Evolutionary conservation across 2,329 filamentous ascomycete species (phyloP).

Genomic region (Phyllosticta citrichinensis): DNA sequence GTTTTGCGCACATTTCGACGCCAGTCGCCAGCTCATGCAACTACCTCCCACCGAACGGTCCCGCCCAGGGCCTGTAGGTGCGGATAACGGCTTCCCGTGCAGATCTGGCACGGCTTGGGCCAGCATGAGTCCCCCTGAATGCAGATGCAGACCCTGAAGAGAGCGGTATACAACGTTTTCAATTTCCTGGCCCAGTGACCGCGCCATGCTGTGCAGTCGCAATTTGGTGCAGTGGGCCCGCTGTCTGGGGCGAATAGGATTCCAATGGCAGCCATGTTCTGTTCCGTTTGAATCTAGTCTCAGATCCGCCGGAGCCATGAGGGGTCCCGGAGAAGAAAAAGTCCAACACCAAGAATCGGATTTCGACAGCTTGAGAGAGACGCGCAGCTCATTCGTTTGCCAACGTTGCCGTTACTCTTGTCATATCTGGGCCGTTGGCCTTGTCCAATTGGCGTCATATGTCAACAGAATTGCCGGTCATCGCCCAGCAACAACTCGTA

Average conservation of each 20-base stretch:
- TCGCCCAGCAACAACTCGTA: not conserved
- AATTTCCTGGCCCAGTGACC: not conserved
- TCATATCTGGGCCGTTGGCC: not conserved
- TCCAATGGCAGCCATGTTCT: not conserved
- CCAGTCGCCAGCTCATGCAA: not conserved
- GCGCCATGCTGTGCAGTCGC: not conserved
- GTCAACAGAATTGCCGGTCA: not conserved
- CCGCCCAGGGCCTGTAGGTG: not conserved
- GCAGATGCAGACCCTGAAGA: not conserved
- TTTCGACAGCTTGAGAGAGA: not conserved
- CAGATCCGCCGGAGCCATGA: not conserved
- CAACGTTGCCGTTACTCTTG: not conserved
- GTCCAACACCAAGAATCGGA: not conserved
- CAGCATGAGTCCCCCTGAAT: not conserved
- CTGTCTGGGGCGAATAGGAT: not conserved
- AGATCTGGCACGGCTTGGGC: not conserved
- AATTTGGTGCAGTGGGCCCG: not conserved
- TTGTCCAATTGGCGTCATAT: not conserved
- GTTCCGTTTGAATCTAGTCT: not conserved
- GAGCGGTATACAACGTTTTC: not conserved
- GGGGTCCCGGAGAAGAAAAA: not conserved
- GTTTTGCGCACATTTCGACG: not conserved
- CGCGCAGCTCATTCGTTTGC: not conserved
- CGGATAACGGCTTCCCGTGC: not conserved
- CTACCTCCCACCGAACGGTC: not conserved